A percentile compares a stretch with the other conserved stretches of the same genome.
Conservation (phyloP, 306 rosid species). For the Parietaria judaica region DNA sequence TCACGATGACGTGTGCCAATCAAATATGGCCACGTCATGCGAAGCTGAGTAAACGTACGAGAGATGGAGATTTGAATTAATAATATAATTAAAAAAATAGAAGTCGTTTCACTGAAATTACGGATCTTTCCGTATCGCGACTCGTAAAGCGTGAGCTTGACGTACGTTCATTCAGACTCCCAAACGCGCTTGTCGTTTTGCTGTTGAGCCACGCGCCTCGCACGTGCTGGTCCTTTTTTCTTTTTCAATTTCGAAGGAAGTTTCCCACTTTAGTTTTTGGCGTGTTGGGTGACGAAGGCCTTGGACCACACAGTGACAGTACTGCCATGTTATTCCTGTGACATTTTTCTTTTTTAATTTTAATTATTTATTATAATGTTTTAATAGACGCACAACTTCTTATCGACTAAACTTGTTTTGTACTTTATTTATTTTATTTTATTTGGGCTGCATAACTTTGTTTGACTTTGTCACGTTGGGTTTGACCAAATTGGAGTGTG, state of each 20-base stretch:
- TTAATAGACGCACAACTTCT: neutral
- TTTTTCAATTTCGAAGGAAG: neutral
- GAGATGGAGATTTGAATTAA: neutral
- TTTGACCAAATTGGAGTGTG: conserved; percentile 6
- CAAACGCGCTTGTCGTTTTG: neutral
- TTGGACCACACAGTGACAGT: conserved; percentile 7
- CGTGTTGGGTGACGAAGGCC: conserved; percentile 9
- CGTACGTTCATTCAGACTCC: neutral
- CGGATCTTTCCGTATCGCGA: conserved; percentile 14
- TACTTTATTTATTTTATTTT: neutral
- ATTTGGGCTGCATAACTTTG: neutral
- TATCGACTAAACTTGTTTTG: too few species aligned
- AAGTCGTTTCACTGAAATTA: conserved; percentile 7
- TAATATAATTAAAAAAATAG: neutral
- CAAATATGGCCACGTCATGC: neutral
- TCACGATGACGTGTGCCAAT: conserved; percentile 1
- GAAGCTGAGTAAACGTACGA: neutral
- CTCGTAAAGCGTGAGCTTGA: conserved; percentile 12
- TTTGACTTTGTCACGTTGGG: neutral
- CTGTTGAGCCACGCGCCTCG: neutral
- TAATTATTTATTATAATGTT: neutral
- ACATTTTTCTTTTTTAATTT: neutral
- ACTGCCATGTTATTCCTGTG: conserved; percentile 7
- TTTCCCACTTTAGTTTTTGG: neutral
- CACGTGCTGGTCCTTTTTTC: neutral